A percentile compares a stretch with the other conserved stretches of the same genome.
Evolutionary conservation across 2,329 filamentous ascomycete genomes (phyloP).

Genomic region (Aspergillus pseudoterreus): DNA sequence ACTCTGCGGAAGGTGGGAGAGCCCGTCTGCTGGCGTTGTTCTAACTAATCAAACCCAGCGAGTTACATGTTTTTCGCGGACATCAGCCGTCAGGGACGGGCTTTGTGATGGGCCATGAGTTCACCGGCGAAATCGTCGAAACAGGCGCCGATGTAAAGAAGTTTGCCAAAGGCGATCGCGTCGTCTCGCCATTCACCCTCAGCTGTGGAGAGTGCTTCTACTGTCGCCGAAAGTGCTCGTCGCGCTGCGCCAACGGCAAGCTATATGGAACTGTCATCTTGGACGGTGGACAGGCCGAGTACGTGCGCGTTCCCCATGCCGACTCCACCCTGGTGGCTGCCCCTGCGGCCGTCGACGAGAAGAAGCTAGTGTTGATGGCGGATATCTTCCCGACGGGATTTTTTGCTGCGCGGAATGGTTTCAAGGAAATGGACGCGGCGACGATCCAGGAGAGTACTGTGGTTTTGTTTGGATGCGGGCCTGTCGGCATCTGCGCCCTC

Average conservation of each 20-base stretch:
- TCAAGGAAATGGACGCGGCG: slow-evolving; percentile 2
- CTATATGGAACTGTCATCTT: slow-evolving; percentile 68
- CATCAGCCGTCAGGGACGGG: slow-evolving; percentile 65
- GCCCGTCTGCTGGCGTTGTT: background rate
- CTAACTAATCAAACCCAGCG: slow-evolving; percentile 38
- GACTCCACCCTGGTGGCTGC: slow-evolving; percentile 73
- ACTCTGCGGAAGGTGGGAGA: slow-evolving; percentile 73
- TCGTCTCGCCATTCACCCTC: slow-evolving; percentile 78
- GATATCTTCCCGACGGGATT: slow-evolving; percentile 63
- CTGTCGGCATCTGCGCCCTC: slow-evolving; percentile 17
- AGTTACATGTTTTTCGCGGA: slow-evolving; percentile 81
- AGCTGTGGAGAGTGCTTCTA: slow-evolving; percentile 79
- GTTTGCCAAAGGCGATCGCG: slow-evolving; percentile 67
- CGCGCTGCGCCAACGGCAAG: slow-evolving; percentile 64
- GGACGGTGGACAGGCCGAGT: slow-evolving; percentile 78
- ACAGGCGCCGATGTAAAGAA: slow-evolving; percentile 54
- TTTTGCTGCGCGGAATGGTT: slow-evolving; percentile 16
- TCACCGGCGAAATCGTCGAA: slow-evolving; percentile 69
- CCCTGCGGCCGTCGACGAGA: slow-evolving; percentile 64
- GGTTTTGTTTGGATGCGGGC: slow-evolving; percentile 15
- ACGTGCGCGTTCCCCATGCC: slow-evolving; percentile 72
- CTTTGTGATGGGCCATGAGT: slow-evolving; percentile 73
- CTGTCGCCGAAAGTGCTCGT: slow-evolving; percentile 69
- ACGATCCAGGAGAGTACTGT: slow-evolving; percentile 12
- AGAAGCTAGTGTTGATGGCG: slow-evolving; percentile 77